Evolutionary conservation across 352 stramenopile species (phyloP), one percentile per base, ranked within the genome.

Genomic region (Phytopythium oedochilum): DNA sequence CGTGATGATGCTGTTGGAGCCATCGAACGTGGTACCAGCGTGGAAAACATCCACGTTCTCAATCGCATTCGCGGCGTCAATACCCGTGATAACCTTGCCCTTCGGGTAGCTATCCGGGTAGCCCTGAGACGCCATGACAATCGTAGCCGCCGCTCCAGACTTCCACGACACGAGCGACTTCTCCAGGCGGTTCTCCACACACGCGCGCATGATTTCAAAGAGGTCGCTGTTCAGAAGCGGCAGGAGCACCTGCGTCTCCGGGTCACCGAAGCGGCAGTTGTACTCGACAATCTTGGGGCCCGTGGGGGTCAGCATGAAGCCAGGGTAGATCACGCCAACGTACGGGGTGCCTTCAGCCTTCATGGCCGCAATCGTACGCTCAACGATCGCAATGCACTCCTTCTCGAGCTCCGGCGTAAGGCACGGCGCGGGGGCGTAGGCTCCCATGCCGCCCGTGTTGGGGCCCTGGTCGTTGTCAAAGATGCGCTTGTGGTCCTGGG

Each of bases 371-470:
- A 97, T 79, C 12, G 88, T 76, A 17, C 68, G 70, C 61, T 95
- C 70, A 22, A 93, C 75, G 45, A 95, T 93, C 18, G 69, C 75
- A 60, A 98, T 82, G 59, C 97, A 98, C 71, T 98, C 78, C 56
- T 79, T 75, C 57, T 98, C 86, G 39, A 98, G 82, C 36, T 86
- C 69, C 25, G 86, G 89, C 2, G 95, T 98, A 18, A 99, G 86
- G 67, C 92, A 98, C 47, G 97, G 97, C 29, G 97, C 96, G 42
- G 97, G 97, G 15, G 95, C 86, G 80, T 99, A 99, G 11, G 97
- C 97, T 31, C 98, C 98, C 98, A 99, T 99, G 57, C 98, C 85
- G 22, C 97, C 98, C 9, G 98, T 99, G 85, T 99, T 99, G 18
- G 97, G 87, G 1, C 98, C 98, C 60, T 96, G 67, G 75, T 99